Evolutionary conservation across 306 rosid species (phyloP), one percentile per base, ranked within the genome.

Genomic region (Quercus parvula): DNA sequence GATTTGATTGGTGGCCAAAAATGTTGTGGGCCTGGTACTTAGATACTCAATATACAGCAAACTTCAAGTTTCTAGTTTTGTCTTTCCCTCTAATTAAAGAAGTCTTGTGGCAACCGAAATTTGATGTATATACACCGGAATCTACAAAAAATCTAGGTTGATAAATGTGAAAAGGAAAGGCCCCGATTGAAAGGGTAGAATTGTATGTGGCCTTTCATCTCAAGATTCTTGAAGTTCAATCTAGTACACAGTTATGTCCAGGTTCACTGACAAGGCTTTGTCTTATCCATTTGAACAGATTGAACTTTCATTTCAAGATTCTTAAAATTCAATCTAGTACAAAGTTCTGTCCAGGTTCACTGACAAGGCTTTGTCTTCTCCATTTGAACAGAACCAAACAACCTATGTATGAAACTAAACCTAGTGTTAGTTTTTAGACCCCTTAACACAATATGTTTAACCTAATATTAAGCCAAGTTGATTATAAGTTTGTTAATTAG

Each of bases 281-380:
- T 7, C 44, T 38, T 38, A 10, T 38, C 10, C 44, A 7, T 63
- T 17, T 66, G 24, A 17, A 2, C 51, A 31, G 22, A 30, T 33
- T 33, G 38, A 33, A 33, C 83, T 61, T 25, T 28, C 17, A 14
- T 3, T 30, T 58, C 41, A 62, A 66, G 46, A 33, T 17, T 66
- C 14, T 15, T 31, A 2, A 15, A 31, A 49, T 31, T 31, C 71
- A 66, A 78, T 71, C 25, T 67, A 25, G 61, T 49, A 82, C 81
- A 80, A 69, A 72, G 64, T 75, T 73, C 76, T 82, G 88, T 86
- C 90, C 28, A 82, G 87, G 75, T 88, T 88, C 92, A 86, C 70
- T 56, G n/a, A 1, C 68, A 4, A 5, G 41, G 41, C 41, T 35
- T 6, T 35, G 41, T 35, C 41, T 35, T 35, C 41, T 35, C 8